Evolutionary conservation across 176 grass and related monocot species (phyloP), one percentile per base, ranked within the genome.

Genomic region (Oryza punctata): DNA sequence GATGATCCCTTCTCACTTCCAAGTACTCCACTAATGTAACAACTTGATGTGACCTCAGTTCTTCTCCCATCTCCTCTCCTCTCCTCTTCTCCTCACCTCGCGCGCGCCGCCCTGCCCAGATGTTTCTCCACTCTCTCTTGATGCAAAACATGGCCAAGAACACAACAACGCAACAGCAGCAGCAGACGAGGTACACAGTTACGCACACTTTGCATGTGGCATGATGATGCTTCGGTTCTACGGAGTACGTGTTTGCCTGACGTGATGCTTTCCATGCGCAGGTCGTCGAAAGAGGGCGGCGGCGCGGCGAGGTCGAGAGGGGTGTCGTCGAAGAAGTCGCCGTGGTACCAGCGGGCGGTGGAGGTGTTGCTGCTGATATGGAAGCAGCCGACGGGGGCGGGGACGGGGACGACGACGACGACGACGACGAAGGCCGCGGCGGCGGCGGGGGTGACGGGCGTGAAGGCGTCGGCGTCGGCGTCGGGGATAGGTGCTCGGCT

Each of bases 301-400:
- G 76, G 59, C 60, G 80, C 54, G 69, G 78, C 70, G 41, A 85
- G 33, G 0, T 2, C 43, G 38, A 76, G 65, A 14, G 47, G 78
- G 1, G 4, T 91, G 49, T 84, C 52, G 52, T 57, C 70, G 13
- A 91, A 88, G 78, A 92, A 85, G 86, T 88, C 88, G 14, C 86
- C 90, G 70, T 92, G 93, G 93, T 92, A 92, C 85, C 93, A 88
- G 86, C 88, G 90, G 71, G 82, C 90, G 50, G 79, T 92, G 82
- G 82, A 90, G 87, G 71, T 85, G 74, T 50, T 94, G 21, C 67
- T 90, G 66, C 80, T 92, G 25, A 32, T 92, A 15, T 92, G 93
- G 93, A 95, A 90, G 82, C 88, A 83, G 16, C 78, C 75, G 43
- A 27, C 70, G 3, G 41, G 21, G 11, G 7, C 87, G 52, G 41